Base-by-base conservation (phyloP, 352 stramenopile species). In the Globisporangium cederbergense region DNA sequence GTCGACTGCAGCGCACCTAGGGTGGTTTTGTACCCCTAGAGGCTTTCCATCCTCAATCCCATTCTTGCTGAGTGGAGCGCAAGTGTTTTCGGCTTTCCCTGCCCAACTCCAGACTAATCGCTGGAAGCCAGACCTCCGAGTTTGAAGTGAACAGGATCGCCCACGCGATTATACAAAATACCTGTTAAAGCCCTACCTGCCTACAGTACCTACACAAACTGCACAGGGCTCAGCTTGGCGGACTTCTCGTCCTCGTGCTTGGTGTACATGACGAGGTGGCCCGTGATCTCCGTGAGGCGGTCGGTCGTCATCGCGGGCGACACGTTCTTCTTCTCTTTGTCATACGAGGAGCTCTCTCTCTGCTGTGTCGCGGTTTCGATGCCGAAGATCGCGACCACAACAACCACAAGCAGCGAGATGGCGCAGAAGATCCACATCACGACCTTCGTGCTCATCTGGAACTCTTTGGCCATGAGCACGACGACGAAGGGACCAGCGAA, bases 381-480 rank as follows among this genome's bases (percentile, higher is more conserved):
- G 34, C 53, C 53, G n/a, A 59, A 49, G 14, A 20, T 18, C 7
- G 28, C 16, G 32, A 59, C 28, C 8, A 59, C 42, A 14, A 18
- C 20, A 14, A 32, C 42, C 13, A 32, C 53, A 20, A 46, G 7
- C 18, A 49, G 32, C 11, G 32, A 59, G 36, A 59, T 8, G 4
- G 16, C 34, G 34, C 53, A 40, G 30, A 43, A 59, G 36, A 59
- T 49, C 53, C 53, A 59, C 53, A 59, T 59, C 53, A 59, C 42
- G 18, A 59, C 53, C 9, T 18, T 30, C 34, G 53, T 43, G 46
- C n/a, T 28, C 7, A 52, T 13, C 46, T 52, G n/a, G 8, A 52
- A 30, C 46, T 28, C 9, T 4, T 30, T 16, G 46, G 20, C 46
- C 46, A 52, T 22, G n/a, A 52, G 7, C 46, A 30, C 46, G 9